A percentile compares a stretch with the other conserved stretches of the same genome.
These are phyloP conservation scores for Trichaptum fuscoviolaceum DNA, from an alignment of 768 basidiomycete species.

Conservation along the genomic window DNA sequence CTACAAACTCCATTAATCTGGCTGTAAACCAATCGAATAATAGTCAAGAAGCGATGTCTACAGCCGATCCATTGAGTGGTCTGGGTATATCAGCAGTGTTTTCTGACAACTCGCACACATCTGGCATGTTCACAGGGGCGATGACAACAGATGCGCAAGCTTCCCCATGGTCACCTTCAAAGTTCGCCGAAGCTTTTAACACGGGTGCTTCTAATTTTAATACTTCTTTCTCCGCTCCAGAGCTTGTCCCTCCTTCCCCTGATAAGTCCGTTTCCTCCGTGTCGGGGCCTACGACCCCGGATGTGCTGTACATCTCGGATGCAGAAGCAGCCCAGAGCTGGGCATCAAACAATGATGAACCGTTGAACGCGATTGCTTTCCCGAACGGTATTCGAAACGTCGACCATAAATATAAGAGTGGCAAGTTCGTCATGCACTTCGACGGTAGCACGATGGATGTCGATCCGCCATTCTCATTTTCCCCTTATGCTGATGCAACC, in stretches of 20 bases:
- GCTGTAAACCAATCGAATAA: not conserved
- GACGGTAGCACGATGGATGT: slow-evolving; percentile 49
- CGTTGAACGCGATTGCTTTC: slow-evolving; percentile 76
- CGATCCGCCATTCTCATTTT: slow-evolving; percentile 23
- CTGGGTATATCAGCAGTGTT: not conserved
- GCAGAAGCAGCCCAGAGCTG: not conserved
- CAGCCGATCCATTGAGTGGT: not conserved
- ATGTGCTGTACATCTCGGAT: not conserved
- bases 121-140: not conserved
- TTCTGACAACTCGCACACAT: not conserved
- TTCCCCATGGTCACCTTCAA: slow-evolving; percentile 18
- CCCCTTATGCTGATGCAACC: slow-evolving; percentile 44
- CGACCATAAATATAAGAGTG: slow-evolving; percentile 70
- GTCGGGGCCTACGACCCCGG: slow-evolving; percentile 10
- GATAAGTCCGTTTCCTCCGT: slow-evolving; percentile 39
- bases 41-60: not conserved
- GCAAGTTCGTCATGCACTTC: slow-evolving; percentile 69
- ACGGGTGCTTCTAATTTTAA: slow-evolving; percentile 10
- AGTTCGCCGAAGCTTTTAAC: slow-evolving; percentile 11
- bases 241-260: slow-evolving; percentile 47
- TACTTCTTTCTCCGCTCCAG: slow-evolving; percentile 23
- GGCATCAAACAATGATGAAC: slow-evolving; percentile 15
- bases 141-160: slow-evolving; percentile 7
- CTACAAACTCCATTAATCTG: not conserved
- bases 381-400: slow-evolving; percentile 52